Conservation (phyloP, 1,284 basidiomycete genomes). For the Leucoagaricus sp. region DNA sequence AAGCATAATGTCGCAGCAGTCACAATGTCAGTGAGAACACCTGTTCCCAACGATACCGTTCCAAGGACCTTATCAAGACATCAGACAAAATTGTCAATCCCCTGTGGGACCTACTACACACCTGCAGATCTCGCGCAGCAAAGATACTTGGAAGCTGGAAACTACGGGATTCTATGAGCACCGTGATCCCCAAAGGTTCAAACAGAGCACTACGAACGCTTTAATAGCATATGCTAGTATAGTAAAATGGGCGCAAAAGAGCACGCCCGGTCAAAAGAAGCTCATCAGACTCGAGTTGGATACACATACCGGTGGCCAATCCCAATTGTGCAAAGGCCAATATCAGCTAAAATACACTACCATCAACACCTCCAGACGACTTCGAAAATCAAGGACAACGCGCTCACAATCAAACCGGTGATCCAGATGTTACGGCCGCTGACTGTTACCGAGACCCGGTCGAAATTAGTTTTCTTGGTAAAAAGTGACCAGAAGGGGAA, state of each 20-base stretch:
- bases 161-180: slow-evolving; percentile 19
- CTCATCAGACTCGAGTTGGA: not conserved
- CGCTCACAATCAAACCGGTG: slow-evolving; percentile 56
- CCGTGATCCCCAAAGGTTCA: not conserved
- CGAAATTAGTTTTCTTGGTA: not conserved
- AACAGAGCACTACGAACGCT: slow-evolving; percentile 12
- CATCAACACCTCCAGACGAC: not conserved
- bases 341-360: slow-evolving; percentile 36
- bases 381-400: slow-evolving; percentile 5
- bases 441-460: slow-evolving; percentile 39
- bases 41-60: slow-evolving; percentile 39
- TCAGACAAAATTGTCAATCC: not conserved
- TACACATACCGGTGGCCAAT: slow-evolving; percentile 26
- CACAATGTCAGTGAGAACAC: slow-evolving; percentile 42
- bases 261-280: slow-evolving; percentile 28
- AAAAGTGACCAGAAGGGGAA: not conserved
- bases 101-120: slow-evolving; percentile 21
- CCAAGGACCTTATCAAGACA: slow-evolving; percentile 33
- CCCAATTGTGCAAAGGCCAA: slow-evolving; percentile 51
- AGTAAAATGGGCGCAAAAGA: not conserved
- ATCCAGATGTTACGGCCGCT: slow-evolving; percentile 58
- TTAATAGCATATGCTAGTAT: slow-evolving; percentile 14
- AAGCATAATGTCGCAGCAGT: slow-evolving; percentile 41
- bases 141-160: slow-evolving; percentile 38
- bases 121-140: slow-evolving; percentile 35